These are phyloP conservation scores for Wickerhamiella kurtzmanii DNA, from an alignment of 805 yeast genomes.

Conservation along the genomic window DNA sequence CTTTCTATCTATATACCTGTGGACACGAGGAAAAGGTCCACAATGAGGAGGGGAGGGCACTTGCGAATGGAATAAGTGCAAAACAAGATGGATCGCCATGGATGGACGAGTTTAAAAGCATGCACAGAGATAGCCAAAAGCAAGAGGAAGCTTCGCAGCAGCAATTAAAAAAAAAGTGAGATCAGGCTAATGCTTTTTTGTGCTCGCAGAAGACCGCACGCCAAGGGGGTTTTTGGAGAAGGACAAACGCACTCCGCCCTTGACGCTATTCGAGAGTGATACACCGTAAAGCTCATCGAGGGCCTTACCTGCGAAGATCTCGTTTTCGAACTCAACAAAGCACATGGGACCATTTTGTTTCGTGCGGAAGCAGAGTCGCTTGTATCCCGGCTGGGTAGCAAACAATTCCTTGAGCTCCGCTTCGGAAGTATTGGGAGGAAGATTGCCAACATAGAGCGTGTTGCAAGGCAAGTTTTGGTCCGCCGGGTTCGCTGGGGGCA, in stretches of 20 bases:
- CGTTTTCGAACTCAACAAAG: constrained; percentile 96
- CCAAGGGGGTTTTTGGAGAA: constrained; percentile 96
- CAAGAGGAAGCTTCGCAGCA: too few relatives aligned
- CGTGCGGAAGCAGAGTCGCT: constrained; percentile 82
- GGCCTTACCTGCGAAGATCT: constrained; percentile 83
- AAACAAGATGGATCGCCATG: too few relatives aligned
- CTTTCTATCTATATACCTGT: neutral
- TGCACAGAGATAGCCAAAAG: too few relatives aligned
- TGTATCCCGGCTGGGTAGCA: constrained; percentile 81
- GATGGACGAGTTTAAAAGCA: too few relatives aligned
- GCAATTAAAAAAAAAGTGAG: neutral
- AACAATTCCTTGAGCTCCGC: constrained; percentile 79
- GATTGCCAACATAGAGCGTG: constrained; percentile 89
- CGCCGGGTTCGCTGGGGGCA: constrained; percentile 77
- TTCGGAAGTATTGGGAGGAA: constrained; percentile 95
- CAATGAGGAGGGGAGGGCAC: too few relatives aligned
- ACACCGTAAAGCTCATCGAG: constrained; percentile 88
- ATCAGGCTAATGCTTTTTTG: neutral
- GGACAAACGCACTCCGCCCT: constrained; percentile 89
- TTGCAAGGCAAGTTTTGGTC: constrained; percentile 99
- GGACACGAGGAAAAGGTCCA: neutral
- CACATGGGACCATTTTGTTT: constrained; percentile 93
- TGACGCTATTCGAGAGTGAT: constrained; percentile 72
- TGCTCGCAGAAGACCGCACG: constrained; percentile 51
- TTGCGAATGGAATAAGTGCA: too few relatives aligned